Percentiles rank a stretch among this genome's conserved stretches.
Conservation (phyloP, 345 rosid genomes). For the Leavenworthia alabamica region DNA sequence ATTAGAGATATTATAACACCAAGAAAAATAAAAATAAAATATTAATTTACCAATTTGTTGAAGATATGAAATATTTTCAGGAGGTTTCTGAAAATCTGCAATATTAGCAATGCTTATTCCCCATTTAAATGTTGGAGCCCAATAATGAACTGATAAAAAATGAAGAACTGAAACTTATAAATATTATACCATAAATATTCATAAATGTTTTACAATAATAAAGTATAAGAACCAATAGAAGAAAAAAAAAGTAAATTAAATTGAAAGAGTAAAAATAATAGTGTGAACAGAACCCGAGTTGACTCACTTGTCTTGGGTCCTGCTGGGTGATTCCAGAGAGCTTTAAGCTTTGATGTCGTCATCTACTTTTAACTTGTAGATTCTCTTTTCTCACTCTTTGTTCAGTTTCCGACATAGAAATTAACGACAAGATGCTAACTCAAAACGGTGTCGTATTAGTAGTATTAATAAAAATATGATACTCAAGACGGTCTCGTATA, state of each 20-base stretch:
- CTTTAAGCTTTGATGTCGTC: conserved; percentile 77
- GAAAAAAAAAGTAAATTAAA: background rate
- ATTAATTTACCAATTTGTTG: conserved; percentile 33
- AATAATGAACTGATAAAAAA: conserved; percentile 51
- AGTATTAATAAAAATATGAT: no score
- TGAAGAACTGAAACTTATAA: background rate
- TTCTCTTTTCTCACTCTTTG: background rate
- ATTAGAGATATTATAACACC: background rate
- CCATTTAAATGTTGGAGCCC: conserved; percentile 58
- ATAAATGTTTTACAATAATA: background rate
- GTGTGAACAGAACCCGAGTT: background rate
- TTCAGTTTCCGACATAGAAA: background rate
- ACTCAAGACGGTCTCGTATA: no score
- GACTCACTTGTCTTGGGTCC: conserved; percentile 88
- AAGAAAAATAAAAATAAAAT: background rate
- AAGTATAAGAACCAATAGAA: background rate
- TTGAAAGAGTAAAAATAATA: background rate
- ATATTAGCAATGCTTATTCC: conserved; percentile 43
- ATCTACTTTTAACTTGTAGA: conserved; percentile 4
- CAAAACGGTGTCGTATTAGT: background rate
- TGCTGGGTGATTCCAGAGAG: conserved; percentile 90
- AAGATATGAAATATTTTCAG: conserved; percentile 43
- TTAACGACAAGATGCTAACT: background rate
- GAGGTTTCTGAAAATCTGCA: conserved; percentile 44
- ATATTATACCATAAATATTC: background rate